phyloP scores from a whole-genome alignment of 2,329 filamentous ascomycete genomes.

The Paecilomyces niveus region DNA sequence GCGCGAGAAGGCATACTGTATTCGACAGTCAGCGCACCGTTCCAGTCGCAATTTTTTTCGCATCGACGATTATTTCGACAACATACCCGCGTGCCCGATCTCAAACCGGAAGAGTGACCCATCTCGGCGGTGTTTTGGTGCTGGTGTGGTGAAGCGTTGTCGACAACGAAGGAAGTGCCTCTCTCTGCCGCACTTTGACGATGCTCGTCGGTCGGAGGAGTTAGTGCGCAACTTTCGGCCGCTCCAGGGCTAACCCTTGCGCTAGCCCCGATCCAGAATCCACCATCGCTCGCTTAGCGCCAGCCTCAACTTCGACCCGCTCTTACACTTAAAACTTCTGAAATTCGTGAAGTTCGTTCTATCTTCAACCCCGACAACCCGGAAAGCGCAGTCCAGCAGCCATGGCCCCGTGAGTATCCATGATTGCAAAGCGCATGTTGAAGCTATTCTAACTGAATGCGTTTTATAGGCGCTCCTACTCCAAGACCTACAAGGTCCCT shows the following conservation, averaged over 20 bases:
- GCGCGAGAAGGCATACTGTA: constrained; percentile 82
- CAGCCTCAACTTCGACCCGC: constrained; percentile 12
- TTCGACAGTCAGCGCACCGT: constrained; percentile 26
- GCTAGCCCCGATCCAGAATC: constrained; percentile 14
- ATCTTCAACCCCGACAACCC: constrained; percentile 31
- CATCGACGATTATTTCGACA: constrained; percentile 7
- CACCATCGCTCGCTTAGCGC: constrained; percentile 16
- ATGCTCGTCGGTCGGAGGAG: constrained; percentile 12
- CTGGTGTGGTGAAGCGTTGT: constrained; percentile 29
- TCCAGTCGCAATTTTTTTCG: constrained; percentile 1
- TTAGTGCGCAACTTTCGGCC: constrained; percentile 19
- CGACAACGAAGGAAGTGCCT: constrained; percentile 27
- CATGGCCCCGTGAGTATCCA: constrained; percentile 38
- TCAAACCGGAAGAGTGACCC: constrained; percentile 83
- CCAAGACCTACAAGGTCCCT: constrained; percentile 99
- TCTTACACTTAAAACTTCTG: constrained; percentile 10
- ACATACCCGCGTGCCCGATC: constrained; percentile 76
- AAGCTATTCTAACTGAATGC: constrained; percentile 23
- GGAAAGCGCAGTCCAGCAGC: constrained; percentile 33
- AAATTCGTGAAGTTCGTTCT: constrained; percentile 19
- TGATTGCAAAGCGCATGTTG: constrained; percentile 24
- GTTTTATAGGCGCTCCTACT: constrained; percentile 61
- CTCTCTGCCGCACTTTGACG: constrained; percentile 16
- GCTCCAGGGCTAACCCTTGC: constrained; percentile 15
- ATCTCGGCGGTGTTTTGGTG: constrained; percentile 55